These are phyloP conservation scores for Hypoxylon sp. DNA, from an alignment of 2,329 filamentous ascomycete species.

Conservation along the genomic window DNA sequence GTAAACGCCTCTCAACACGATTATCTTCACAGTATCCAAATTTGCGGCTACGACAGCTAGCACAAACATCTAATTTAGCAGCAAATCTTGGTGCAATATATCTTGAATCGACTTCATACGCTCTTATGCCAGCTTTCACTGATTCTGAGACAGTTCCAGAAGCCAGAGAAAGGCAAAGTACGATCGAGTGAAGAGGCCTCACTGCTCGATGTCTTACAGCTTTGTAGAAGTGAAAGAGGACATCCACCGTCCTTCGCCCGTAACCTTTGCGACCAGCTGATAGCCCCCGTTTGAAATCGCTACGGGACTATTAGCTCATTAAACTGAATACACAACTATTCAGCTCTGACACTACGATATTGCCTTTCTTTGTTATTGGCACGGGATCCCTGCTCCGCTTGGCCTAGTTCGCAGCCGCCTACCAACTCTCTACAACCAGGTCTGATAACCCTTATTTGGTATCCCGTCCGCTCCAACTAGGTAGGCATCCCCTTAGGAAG, in stretches of 20 bases:
- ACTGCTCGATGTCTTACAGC: slow-evolving; percentile 49
- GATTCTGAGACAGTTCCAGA: slow-evolving; percentile 44
- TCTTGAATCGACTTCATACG: slow-evolving; percentile 16
- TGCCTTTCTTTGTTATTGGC: slow-evolving; percentile 53
- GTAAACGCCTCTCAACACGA: slow-evolving; percentile 30
- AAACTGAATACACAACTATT: slow-evolving; percentile 45
- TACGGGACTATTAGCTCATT: slow-evolving; percentile 43
- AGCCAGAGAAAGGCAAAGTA: slow-evolving; percentile 39
- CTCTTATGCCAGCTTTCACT: slow-evolving; percentile 28
- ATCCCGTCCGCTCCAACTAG: slow-evolving; percentile 43
- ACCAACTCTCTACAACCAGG: slow-evolving; percentile 42
- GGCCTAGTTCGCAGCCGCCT: slow-evolving; percentile 47
- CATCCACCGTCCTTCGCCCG: slow-evolving; percentile 43
- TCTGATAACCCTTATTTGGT: slow-evolving; percentile 42
- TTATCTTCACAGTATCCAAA: slow-evolving; percentile 32
- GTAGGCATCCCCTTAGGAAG: slow-evolving; percentile 49
- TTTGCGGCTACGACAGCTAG: slow-evolving; percentile 32
- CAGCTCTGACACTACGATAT: slow-evolving; percentile 50
- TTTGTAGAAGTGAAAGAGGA: slow-evolving; percentile 46
- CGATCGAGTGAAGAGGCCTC: slow-evolving; percentile 41
- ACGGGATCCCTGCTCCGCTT: slow-evolving; percentile 47
- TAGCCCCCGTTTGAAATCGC: slow-evolving; percentile 45
- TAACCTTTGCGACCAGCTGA: slow-evolving; percentile 42
- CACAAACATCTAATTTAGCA: slow-evolving; percentile 22
- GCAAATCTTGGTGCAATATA: slow-evolving; percentile 26